Conservation (phyloP, 352 stramenopile species). For the Globisporangium radiosum region DNA sequence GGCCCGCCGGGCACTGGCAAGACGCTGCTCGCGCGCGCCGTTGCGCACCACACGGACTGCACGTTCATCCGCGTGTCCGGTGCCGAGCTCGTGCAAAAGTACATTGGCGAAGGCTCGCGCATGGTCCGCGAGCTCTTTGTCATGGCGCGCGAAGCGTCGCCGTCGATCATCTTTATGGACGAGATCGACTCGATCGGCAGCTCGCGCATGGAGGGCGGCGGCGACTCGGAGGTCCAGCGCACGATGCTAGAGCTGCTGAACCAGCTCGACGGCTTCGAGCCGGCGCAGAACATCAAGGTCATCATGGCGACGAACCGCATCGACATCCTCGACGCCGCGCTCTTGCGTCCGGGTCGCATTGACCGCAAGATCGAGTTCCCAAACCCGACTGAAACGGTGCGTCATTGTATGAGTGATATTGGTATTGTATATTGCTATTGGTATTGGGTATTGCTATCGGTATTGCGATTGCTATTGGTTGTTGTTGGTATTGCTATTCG, state of each 20-base stretch:
- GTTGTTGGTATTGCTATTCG: slow-evolving; percentile 9
- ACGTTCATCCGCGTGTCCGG: slow-evolving; percentile 99
- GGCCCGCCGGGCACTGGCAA: slow-evolving; percentile 98
- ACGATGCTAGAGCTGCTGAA: slow-evolving; percentile 99
- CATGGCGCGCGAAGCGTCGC: slow-evolving; percentile 96
- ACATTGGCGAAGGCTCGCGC: slow-evolving; percentile 98
- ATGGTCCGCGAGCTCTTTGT: slow-evolving; percentile 99
- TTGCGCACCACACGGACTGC: slow-evolving; percentile 99
- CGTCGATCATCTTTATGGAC: slow-evolving; percentile 99
- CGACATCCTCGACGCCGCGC: slow-evolving; percentile 96
- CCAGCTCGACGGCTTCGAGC: slow-evolving; percentile 96
- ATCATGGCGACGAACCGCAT: slow-evolving; percentile 99
- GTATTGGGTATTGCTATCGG: slow-evolving; percentile 13
- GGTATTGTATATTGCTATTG: slow-evolving; percentile 7
- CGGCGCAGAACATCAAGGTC: slow-evolving; percentile 98
- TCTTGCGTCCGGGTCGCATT: slow-evolving; percentile 96
- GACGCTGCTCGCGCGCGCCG: slow-evolving; percentile 96
- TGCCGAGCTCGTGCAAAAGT: slow-evolving; percentile 99
- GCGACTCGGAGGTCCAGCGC: slow-evolving; percentile 98
- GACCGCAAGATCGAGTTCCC: slow-evolving; percentile 99
- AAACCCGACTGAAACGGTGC: slow-evolving; percentile 93
- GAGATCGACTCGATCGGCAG: slow-evolving; percentile 99
- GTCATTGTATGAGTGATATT: slow-evolving; percentile 3
- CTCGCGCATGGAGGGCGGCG: slow-evolving; percentile 89
- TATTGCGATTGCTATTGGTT: background rate